Percentiles rank a stretch among this genome's conserved stretches.
Evolutionary conservation across 768 basidiomycete genomes (phyloP).

Genomic region (Leccinum pellstonianum): DNA sequence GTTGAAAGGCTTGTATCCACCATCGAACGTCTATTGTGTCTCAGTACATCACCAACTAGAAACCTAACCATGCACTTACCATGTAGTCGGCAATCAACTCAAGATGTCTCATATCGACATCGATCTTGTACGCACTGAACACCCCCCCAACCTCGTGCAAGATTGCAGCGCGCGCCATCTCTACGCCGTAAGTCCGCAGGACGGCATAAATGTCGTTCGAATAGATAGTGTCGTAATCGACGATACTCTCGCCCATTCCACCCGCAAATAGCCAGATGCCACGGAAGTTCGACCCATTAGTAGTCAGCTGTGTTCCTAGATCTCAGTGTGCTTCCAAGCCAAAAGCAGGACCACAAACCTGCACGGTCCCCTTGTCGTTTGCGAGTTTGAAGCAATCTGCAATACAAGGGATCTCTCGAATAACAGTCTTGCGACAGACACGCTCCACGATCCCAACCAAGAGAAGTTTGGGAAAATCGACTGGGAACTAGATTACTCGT

Average conservation of each 20-base stretch:
- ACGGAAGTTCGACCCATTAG: constrained; percentile 91
- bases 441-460: constrained; percentile 92
- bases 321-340: neutral
- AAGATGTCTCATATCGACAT: constrained; percentile 90
- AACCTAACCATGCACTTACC: constrained; percentile 49
- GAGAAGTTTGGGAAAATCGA: constrained; percentile 88
- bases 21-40: constrained; percentile 82
- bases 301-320: constrained; percentile 54
- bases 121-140: constrained; percentile 94
- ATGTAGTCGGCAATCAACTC: constrained; percentile 99
- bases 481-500: constrained; percentile 61
- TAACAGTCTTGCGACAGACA: constrained; percentile 76
- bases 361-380: constrained; percentile 52
- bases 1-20: constrained; percentile 98
- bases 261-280: constrained; percentile 82
- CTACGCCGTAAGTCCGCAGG: constrained; percentile 91
- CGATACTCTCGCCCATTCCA: constrained; percentile 49
- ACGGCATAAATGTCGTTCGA: constrained; percentile 96
- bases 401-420: constrained; percentile 90
- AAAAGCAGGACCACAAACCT: constrained; percentile 34
- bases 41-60: neutral
- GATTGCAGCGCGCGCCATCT: constrained; percentile 91
- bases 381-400: constrained; percentile 72
- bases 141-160: constrained; percentile 88
- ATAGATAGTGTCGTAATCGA: constrained; percentile 79